Percentiles rank a stretch among this genome's conserved stretches.
phyloP scores from a whole-genome alignment of 2,329 filamentous ascomycete genomes.

The Sporothrix pallida region DNA sequence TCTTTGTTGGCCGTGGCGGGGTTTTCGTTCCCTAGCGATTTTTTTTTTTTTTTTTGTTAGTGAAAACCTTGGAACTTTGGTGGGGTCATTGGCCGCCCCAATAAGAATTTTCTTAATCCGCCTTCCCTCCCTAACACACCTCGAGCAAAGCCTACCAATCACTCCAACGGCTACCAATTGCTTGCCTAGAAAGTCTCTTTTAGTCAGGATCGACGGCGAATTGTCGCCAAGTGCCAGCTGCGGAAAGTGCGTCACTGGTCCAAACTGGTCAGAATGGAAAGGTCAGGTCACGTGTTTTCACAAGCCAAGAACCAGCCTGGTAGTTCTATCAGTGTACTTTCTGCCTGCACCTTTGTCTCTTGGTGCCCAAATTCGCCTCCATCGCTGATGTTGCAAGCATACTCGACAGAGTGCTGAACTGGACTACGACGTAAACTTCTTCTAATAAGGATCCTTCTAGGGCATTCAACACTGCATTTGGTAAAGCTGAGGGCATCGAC shows the following conservation, averaged over 20 bases:
- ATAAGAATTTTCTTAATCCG: conserved; percentile 29
- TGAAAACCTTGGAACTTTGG: conserved; percentile 30
- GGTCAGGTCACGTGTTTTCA: conserved; percentile 12
- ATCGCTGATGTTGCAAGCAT: neutral
- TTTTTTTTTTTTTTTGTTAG: conserved; percentile 32
- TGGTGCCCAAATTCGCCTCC: conserved; percentile 7
- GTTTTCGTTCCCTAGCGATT: conserved; percentile 30
- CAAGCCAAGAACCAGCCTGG: neutral
- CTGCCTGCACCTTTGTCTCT: neutral
- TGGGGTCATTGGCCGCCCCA: conserved; percentile 30
- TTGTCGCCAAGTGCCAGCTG: conserved; percentile 3
- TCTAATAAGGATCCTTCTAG: neutral
- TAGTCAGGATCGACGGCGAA: conserved; percentile 11
- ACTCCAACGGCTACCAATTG: neutral
- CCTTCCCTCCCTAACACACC: neutral
- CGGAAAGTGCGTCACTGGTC: neutral
- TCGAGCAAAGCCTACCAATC: neutral
- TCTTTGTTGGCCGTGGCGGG: conserved; percentile 31
- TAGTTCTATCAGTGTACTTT: neutral
- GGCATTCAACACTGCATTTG: neutral
- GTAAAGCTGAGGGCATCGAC: neutral
- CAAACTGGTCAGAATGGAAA: no score
- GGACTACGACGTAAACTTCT: neutral
- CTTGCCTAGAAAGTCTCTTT: conserved; percentile 5
- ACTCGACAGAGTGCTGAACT: neutral